Conservation (phyloP, 306 rosid species). For the Canavalia gladiata region DNA sequence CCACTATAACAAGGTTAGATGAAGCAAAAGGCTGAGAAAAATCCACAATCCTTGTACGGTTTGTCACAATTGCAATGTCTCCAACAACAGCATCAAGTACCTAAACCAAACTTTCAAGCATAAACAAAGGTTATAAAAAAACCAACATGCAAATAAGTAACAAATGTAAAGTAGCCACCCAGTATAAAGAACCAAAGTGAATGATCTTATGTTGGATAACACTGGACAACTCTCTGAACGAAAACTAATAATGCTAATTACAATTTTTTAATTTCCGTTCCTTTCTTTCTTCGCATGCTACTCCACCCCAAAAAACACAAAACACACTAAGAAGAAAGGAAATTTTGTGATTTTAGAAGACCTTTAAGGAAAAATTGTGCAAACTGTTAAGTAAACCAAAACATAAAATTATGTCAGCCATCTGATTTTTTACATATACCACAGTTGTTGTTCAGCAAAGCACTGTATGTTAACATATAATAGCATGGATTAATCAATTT, state of each 20-base stretch:
- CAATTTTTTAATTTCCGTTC: background rate
- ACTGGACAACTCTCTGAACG: slow-evolving; percentile 5
- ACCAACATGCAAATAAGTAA: slow-evolving; percentile 27
- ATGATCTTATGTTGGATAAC: slow-evolving; percentile 10
- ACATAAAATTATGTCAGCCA: slow-evolving; percentile 23
- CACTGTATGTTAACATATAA: slow-evolving; percentile 25
- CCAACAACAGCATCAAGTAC: slow-evolving; percentile 92
- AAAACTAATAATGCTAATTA: slow-evolving; percentile 1
- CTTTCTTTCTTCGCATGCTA: slow-evolving; percentile 17
- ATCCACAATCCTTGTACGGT: slow-evolving; percentile 82
- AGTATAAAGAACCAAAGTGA: slow-evolving; percentile 35
- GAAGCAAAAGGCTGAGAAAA: slow-evolving; percentile 95
- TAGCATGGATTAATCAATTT: slow-evolving; percentile 31
- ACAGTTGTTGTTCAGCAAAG: slow-evolving; percentile 24
- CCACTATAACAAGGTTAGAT: slow-evolving; percentile 92
- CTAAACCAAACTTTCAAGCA: slow-evolving; percentile 57
- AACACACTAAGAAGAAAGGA: background rate
- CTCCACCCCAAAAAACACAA: background rate
- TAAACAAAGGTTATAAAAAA: slow-evolving; percentile 32
- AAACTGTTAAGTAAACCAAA: slow-evolving; percentile 16
- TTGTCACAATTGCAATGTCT: slow-evolving; percentile 91
- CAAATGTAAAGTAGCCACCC: slow-evolving; percentile 24
- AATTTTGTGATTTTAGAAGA: slow-evolving; percentile 9
- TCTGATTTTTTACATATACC: slow-evolving; percentile 9
- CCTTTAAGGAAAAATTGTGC: background rate